Conservation (phyloP, 73 alveolate species). For the Blepharisma japonicum region DNA sequence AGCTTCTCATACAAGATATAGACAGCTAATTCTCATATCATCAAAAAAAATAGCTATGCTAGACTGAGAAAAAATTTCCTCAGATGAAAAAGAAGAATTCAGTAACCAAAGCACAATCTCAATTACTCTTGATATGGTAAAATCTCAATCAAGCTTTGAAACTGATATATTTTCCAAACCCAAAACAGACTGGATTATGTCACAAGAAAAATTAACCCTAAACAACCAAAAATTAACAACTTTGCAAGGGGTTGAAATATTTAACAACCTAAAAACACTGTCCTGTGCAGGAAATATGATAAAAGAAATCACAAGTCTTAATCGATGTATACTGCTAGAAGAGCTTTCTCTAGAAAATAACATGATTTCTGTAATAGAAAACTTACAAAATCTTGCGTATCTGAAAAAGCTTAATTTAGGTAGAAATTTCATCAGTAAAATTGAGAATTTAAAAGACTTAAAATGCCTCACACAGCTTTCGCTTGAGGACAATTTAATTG, state of each 20-base stretch:
- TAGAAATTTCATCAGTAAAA: slow-evolving; percentile 64
- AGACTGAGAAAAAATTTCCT: slow-evolving; percentile 43
- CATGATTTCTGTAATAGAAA: slow-evolving; percentile 45
- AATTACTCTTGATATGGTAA: slow-evolving; percentile 33
- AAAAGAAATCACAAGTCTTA: slow-evolving; percentile 78
- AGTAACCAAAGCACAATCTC: not conserved
- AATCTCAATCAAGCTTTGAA: slow-evolving; percentile 3
- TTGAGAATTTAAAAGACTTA: slow-evolving; percentile 56
- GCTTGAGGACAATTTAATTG: slow-evolving; percentile 87
- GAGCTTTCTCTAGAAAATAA: slow-evolving; percentile 89
- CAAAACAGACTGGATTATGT: slow-evolving; percentile 54
- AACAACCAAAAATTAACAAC: slow-evolving; percentile 54
- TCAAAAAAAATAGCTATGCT: slow-evolving; percentile 38
- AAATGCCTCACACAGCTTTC: slow-evolving; percentile 75
- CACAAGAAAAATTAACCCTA: slow-evolving; percentile 49
- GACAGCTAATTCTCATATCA: slow-evolving; percentile 30
- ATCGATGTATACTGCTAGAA: slow-evolving; percentile 72
- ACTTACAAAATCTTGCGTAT: not conserved
- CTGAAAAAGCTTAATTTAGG: slow-evolving; percentile 66
- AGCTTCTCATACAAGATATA: slow-evolving; percentile 55
- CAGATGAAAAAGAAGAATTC: slow-evolving; percentile 2
- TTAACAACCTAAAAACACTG: slow-evolving; percentile 58
- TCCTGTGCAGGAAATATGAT: slow-evolving; percentile 80
- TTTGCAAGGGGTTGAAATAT: slow-evolving; percentile 54
- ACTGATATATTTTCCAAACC: not conserved